phyloP scores from a whole-genome alignment of 2,329 filamentous ascomycete genomes.

The Biscogniauxia mediterranea region DNA sequence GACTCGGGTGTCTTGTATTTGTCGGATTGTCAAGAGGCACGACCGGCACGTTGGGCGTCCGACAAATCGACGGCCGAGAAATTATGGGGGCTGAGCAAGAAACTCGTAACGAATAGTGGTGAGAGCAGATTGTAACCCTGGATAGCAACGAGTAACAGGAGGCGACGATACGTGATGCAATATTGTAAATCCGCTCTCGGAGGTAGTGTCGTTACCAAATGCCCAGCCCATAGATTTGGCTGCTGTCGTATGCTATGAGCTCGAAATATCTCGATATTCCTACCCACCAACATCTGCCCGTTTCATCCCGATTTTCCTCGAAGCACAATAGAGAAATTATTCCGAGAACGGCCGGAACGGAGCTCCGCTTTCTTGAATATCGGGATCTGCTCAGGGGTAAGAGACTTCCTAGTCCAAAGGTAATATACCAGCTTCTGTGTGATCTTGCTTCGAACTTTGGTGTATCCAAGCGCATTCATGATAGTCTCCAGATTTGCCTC shows the following conservation, averaged over 20 bases:
- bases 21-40: slow-evolving; percentile 11
- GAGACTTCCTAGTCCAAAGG: slow-evolving; percentile 63
- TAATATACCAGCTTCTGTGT: slow-evolving; percentile 87
- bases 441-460: slow-evolving; percentile 62
- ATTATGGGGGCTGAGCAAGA: slow-evolving; percentile 13
- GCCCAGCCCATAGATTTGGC: slow-evolving; percentile 5
- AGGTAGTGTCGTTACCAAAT: slow-evolving; percentile 1
- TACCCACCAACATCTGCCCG: slow-evolving; percentile 1
- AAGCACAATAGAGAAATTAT: slow-evolving; percentile 87
- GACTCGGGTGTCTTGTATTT: slow-evolving; percentile 8
- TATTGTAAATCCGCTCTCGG: slow-evolving; percentile 10
- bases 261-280: slow-evolving; percentile 1
- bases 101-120: slow-evolving; percentile 9
- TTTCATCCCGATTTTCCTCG: slow-evolving; percentile 25
- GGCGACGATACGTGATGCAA: slow-evolving; percentile 8
- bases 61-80: slow-evolving; percentile 11
- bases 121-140: slow-evolving; percentile 9
- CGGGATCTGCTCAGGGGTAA: slow-evolving; percentile 18
- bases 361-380: slow-evolving; percentile 72
- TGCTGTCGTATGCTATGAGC: slow-evolving; percentile 4
- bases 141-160: slow-evolving; percentile 8
- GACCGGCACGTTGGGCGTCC: slow-evolving; percentile 9
- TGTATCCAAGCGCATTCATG: slow-evolving; percentile 76
- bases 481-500: slow-evolving; percentile 67
- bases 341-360: slow-evolving; percentile 71